Conservation (phyloP, 2,329 filamentous ascomycete species). For the Coniosporium tulheliwenetii region DNA sequence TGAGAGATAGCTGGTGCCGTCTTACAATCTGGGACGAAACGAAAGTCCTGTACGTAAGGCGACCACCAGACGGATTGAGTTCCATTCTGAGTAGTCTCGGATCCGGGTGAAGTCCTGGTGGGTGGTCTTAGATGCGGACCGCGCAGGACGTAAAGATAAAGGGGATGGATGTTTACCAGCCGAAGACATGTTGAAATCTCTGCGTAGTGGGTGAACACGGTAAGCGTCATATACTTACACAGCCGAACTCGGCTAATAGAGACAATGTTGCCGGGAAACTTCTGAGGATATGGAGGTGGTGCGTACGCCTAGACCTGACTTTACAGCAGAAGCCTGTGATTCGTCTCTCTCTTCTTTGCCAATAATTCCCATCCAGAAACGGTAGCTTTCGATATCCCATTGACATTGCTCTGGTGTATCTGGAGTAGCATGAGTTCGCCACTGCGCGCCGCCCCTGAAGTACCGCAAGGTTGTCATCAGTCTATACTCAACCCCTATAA, state of each 20-base stretch:
- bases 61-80: constrained; percentile 20
- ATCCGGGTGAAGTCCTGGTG: too few species aligned
- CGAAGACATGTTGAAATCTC: too few species aligned
- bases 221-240: too few species aligned
- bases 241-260: too few species aligned
- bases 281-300: neutral
- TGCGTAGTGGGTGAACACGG: too few species aligned
- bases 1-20: constrained; percentile 3
- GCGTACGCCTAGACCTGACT: constrained; percentile 7
- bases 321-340: constrained; percentile 2
- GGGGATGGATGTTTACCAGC: too few species aligned
- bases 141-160: too few species aligned
- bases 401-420: constrained; percentile 16
- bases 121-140: too few species aligned
- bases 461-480: too few species aligned
- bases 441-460: constrained; percentile 30
- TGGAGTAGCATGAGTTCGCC: constrained; percentile 24
- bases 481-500: too few species aligned
- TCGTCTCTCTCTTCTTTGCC: constrained; percentile 13
- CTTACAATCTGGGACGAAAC: constrained; percentile 6
- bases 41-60: constrained; percentile 18
- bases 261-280: too few species aligned
- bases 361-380: constrained; percentile 21
- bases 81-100: too few species aligned
- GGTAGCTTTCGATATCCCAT: constrained; percentile 29